phyloP scores from a whole-genome alignment of 2,329 filamentous ascomycete species.

The Fusarium sp. region DNA sequence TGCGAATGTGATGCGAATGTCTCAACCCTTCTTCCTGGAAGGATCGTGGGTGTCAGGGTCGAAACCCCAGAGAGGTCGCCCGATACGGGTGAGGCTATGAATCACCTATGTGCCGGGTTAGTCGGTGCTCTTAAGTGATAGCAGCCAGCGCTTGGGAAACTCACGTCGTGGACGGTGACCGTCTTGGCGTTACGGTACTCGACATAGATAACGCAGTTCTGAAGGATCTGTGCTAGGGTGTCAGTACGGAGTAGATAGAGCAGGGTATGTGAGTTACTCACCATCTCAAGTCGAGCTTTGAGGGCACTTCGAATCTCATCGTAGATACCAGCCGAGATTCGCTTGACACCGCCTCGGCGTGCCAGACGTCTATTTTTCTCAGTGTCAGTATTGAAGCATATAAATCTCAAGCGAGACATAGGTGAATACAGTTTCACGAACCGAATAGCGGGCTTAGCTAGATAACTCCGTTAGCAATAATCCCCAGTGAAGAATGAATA shows the following conservation, averaged over 20 bases:
- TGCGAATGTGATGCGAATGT: not conserved
- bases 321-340: conserved; percentile 75
- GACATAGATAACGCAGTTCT: conserved; percentile 59
- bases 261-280: conserved; percentile 46
- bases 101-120: conserved; percentile 60
- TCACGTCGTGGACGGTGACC: conserved; percentile 70
- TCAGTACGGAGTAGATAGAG: conserved; percentile 10
- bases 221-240: conserved; percentile 59
- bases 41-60: conserved; percentile 54
- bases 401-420: not conserved
- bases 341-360: conserved; percentile 80
- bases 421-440: conserved; percentile 43
- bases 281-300: conserved; percentile 59
- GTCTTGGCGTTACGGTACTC: conserved; percentile 71
- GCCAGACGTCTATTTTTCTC: conserved; percentile 70
- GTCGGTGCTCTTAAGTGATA: not conserved
- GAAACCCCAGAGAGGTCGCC: conserved; percentile 68
- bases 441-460: conserved; percentile 67
- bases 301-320: conserved; percentile 67
- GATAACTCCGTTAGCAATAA: conserved; percentile 2
- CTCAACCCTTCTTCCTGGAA: not conserved
- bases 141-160: conserved; percentile 34
- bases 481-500: not conserved
- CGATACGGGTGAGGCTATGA: conserved; percentile 59
- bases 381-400: conserved; percentile 8